Evolutionary conservation across 2,329 filamentous ascomycete genomes (phyloP).

Genomic region (Monosporascus sp.): DNA sequence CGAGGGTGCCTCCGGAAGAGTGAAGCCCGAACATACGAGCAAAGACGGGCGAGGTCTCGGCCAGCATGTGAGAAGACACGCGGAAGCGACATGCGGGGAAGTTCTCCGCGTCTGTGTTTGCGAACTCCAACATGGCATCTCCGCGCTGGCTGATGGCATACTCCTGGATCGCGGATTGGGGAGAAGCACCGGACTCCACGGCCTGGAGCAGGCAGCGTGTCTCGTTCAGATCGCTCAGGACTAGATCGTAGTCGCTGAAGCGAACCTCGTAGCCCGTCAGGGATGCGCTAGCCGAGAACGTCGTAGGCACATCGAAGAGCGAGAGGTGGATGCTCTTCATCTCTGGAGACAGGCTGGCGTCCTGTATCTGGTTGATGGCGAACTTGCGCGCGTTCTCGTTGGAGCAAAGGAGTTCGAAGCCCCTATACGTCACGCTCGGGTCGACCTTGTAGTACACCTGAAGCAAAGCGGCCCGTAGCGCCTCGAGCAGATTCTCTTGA

Average conservation of each 20-base stretch:
- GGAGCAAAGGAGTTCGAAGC: constrained; percentile 37
- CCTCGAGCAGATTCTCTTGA: constrained; percentile 36
- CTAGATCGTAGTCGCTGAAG: constrained; percentile 40
- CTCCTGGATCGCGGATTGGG: constrained; percentile 34
- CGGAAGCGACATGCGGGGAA: constrained; percentile 41
- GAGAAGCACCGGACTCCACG: constrained; percentile 35
- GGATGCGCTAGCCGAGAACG: constrained; percentile 39
- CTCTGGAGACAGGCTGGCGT: constrained; percentile 21
- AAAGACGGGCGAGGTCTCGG: constrained; percentile 48
- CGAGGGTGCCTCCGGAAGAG: constrained; percentile 6
- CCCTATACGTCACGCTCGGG: constrained; percentile 35
- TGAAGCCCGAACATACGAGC: constrained; percentile 36
- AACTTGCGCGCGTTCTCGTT: constrained; percentile 36
- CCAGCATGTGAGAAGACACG: constrained; percentile 45
- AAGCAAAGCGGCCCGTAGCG: constrained; percentile 34
- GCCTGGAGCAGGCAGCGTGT: constrained; percentile 35
- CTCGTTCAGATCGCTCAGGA: constrained; percentile 36
- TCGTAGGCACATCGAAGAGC: constrained; percentile 25
- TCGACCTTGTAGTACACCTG: constrained; percentile 42
- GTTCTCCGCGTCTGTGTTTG: constrained; percentile 32
- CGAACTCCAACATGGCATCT: constrained; percentile 47
- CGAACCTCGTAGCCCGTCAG: constrained; percentile 40
- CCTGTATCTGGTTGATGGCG: constrained; percentile 40
- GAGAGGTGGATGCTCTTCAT: constrained; percentile 18
- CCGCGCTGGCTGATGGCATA: constrained; percentile 38